Evolutionary conservation across 805 yeast species (phyloP), one percentile per base, ranked within the genome.

Genomic region (Wickerhamomyces hampshirensis): DNA sequence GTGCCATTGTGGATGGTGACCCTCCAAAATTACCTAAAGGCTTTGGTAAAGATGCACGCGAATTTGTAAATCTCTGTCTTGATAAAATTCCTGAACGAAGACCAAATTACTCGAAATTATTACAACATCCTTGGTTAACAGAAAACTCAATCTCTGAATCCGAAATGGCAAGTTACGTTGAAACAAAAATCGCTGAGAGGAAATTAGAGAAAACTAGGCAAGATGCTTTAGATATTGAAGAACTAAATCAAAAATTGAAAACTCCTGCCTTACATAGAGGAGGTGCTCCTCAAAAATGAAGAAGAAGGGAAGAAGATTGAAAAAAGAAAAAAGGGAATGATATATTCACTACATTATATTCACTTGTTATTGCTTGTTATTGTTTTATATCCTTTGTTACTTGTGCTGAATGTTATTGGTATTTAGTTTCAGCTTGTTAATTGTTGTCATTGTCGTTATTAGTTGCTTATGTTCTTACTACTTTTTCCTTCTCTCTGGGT

Each of bases 1-100:
- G 87, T 61, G 98, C 97, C 3, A 93, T 93, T 51, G 97, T 93
- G n/a, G 94, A 86, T 55, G 96, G 95, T 9, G 88, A 84, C 18
- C 87, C 96, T 4, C 96, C 96, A n/a, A 65, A 66, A 31, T 65
- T 88, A 35, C 89, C 89, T 13, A 61, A 68, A 3, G 73, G 60
- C 34, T 93, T 75, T 55, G 75, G 89, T 2, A 58, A 67, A n/a
- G 82, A 80, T 34, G 98, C 97, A 0, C 81, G 77, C 49, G 76
- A 79, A 45, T 93, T 93, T 59, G 95, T 91, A 9, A 68, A 69
- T 10, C 71, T 75, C 40, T 84, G 93, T 60, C 66, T 93, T 38
- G 79, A 80, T 50, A 93, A 91, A 62, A 73, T 74, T 37, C 95
- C 98, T 1, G 75, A 75, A 19, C 65, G 74, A 42, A 74, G 98